Percentiles rank a stretch among this genome's conserved stretches.
Conservation (phyloP, 2,329 filamentous ascomycete species). For the Aspergillus uvarum region DNA sequence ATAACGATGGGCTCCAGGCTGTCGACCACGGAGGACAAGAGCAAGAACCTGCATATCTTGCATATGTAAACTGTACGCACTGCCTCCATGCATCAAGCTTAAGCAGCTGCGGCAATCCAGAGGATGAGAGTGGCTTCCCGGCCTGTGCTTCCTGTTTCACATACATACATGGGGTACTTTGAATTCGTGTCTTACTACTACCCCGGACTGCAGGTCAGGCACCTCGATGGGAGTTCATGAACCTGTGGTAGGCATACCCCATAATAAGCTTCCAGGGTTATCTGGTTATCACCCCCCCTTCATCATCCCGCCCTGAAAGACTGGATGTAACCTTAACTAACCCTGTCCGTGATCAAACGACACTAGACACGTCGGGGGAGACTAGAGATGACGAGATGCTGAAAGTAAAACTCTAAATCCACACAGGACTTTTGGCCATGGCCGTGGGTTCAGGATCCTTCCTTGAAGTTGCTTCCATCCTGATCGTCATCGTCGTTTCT, state of each 20-base stretch:
- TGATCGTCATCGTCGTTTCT: too few relatives aligned
- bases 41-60: neutral
- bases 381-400: neutral
- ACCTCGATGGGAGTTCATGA: neutral
- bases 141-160: neutral
- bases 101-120: neutral
- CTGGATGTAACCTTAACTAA: neutral
- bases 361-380: neutral
- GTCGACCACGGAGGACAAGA: neutral
- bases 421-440: neutral
- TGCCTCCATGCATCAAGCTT: neutral
- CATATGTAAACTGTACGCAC: neutral
- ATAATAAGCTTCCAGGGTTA: neutral
- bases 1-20: conserved; percentile 2
- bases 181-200: neutral
- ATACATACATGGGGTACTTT: neutral
- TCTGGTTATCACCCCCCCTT: neutral
- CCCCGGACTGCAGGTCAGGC: neutral
- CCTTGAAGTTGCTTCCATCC: too few relatives aligned
- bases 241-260: neutral
- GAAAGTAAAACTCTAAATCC: neutral
- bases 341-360: neutral
- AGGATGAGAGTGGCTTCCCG: neutral
- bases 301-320: neutral
- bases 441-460: neutral